Conservation (phyloP, 495 filamentous ascomycete species). For the Filosporella fistucella region DNA sequence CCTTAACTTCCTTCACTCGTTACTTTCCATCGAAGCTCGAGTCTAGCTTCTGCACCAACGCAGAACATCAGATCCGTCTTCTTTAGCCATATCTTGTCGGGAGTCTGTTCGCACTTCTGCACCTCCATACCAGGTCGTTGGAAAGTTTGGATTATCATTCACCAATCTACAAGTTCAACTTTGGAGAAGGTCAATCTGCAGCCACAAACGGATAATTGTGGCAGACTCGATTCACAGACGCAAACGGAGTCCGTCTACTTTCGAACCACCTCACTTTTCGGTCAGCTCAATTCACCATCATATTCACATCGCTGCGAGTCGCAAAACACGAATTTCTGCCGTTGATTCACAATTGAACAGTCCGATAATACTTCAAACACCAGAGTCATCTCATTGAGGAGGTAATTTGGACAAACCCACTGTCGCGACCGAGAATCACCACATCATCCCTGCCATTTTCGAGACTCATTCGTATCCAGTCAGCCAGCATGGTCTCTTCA, state of each 20-base stretch:
- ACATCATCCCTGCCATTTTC: slow-evolving; percentile 16
- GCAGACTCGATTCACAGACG: background rate
- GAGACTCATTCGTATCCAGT: slow-evolving; percentile 22
- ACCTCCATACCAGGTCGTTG: background rate
- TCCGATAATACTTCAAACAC: background rate
- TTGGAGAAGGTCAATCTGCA: background rate
- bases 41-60: too few species aligned
- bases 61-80: too few species aligned
- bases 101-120: slow-evolving; percentile 1
- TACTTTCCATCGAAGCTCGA: too few species aligned
- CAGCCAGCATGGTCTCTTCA: slow-evolving; percentile 21
- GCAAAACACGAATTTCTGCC: background rate
- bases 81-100: background rate
- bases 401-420: slow-evolving; percentile 8
- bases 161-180: background rate
- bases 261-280: background rate
- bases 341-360: background rate
- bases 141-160: background rate
- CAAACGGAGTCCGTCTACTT: background rate
- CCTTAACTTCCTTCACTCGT: too few species aligned
- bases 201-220: background rate
- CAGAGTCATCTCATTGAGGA: background rate
- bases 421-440: slow-evolving; percentile 10
- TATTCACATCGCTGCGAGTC: background rate
- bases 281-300: background rate